Base-by-base conservation (phyloP, 1,284 basidiomycete species). In the Takashimella tepidaria region DNA sequence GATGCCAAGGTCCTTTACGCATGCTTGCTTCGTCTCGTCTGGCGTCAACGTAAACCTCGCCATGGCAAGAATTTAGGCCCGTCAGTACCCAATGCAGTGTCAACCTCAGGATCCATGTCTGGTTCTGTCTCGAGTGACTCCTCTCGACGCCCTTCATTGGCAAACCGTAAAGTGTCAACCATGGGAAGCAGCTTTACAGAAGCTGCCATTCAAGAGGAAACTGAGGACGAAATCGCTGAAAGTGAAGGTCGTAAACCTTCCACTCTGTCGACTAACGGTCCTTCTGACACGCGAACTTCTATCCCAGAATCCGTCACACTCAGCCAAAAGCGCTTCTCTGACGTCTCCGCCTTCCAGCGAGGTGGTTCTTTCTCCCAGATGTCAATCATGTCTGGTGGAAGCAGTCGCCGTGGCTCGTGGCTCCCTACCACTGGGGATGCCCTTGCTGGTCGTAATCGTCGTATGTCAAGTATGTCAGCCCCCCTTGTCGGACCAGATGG, bases 1-100 rank as follows among this genome's bases (percentile, higher is more conserved):
- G 73, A 74, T 47, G 64, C 69, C 12, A 65, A 67, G 46, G 53
- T 67, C 26, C 47, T 67, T n/a, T 71, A 73, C 44, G 73, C 73
- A 19, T 63, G 61, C 41, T 52, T 70, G 19, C 55, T 75, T 12
- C 56, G 70, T 45, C 50, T 68, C 25, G 65, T 72, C 1, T 74
- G 72, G 70, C 55, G 72, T 8, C 61, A 65, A 26, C 54, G 72
- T 11, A 67, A 65, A 43, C 66, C 67, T 1, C 45, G 47, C 13
- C 47, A 50, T 37, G 19, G 45, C 45, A 46, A 46, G 19, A 19
- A 5, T n/a, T 46, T 46, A 12, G 45, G 31, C 31, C 48, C 47
- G 16, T 27, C 40, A 37, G 55, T 54, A 25, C 46, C 51, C 51
- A 49, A 56, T 31, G 49, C 49, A 8, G 31, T 8, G 31, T 37